Evolutionary conservation across 768 basidiomycete species (phyloP).

Genomic region (Flagelloscypha sp.): DNA sequence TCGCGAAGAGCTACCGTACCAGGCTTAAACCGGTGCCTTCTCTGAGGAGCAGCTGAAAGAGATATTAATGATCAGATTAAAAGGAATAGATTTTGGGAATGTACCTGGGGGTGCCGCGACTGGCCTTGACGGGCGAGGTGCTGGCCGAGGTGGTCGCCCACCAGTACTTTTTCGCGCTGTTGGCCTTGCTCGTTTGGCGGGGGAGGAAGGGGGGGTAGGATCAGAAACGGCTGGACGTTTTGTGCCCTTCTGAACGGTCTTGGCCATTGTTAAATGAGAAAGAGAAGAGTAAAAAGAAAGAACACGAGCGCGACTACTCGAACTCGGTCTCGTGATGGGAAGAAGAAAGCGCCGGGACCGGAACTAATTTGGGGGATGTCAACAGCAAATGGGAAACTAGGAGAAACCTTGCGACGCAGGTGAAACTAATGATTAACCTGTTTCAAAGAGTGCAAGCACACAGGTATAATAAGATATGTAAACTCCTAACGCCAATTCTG

Average conservation of each 20-base stretch:
- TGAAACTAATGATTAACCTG: too few species aligned
- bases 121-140: conserved; percentile 15
- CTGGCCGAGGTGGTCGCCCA: conserved; percentile 41
- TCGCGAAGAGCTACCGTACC: conserved; percentile 87
- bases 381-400: too few species aligned
- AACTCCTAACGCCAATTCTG: too few species aligned
- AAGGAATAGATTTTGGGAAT: conserved; percentile 4
- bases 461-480: too few species aligned
- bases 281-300: conserved; percentile 5
- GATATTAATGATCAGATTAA: conserved; percentile 11
- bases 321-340: too few species aligned
- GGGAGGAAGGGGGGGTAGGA: conserved; percentile 34
- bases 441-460: too few species aligned
- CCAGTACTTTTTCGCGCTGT: conserved; percentile 87
- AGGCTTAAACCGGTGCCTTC: conserved; percentile 72
- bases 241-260: conserved; percentile 54
- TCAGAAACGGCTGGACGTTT: conserved; percentile 32
- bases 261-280: conserved; percentile 43
- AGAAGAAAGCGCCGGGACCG: too few species aligned
- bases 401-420: too few species aligned
- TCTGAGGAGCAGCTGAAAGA: conserved; percentile 20
- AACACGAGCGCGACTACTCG: too few species aligned
- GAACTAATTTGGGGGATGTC: too few species aligned
- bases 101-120: conserved; percentile 11
- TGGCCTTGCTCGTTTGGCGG: conserved; percentile 40